phyloP scores from a whole-genome alignment of 2,329 filamentous ascomycete genomes.

The Cladophialophora bantiana region DNA sequence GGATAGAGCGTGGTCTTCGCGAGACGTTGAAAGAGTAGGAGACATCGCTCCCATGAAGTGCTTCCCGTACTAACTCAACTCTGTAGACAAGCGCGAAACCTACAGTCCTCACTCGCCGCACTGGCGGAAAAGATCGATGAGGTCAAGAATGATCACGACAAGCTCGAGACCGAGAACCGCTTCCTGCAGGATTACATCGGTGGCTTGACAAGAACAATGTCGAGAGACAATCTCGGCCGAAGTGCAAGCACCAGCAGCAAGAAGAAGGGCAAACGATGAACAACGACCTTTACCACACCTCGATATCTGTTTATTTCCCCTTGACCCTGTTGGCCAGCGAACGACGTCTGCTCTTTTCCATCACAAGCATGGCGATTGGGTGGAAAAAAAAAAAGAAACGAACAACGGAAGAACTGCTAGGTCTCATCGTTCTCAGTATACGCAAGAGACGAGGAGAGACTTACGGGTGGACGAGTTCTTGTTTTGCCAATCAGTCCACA shows the following conservation, averaged over 20 bases:
- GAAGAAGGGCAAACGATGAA: slow-evolving; percentile 38
- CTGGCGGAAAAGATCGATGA: slow-evolving; percentile 94
- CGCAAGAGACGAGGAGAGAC: slow-evolving; percentile 8
- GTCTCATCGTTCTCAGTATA: slow-evolving; percentile 18
- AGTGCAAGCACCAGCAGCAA: slow-evolving; percentile 37
- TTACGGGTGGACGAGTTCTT: slow-evolving; percentile 11
- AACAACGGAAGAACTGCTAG: not conserved
- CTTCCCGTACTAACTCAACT: slow-evolving; percentile 17
- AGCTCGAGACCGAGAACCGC: slow-evolving; percentile 94
- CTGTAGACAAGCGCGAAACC: slow-evolving; percentile 79
- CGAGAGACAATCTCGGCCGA: slow-evolving; percentile 56
- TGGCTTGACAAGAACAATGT: slow-evolving; percentile 81
- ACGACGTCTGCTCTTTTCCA: slow-evolving; percentile 1
- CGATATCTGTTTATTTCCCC: slow-evolving; percentile 18
- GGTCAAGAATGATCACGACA: slow-evolving; percentile 93
- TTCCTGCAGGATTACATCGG: slow-evolving; percentile 98
- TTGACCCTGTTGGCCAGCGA: slow-evolving; percentile 7
- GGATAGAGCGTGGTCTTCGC: slow-evolving; percentile 81
- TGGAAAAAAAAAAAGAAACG: slow-evolving; percentile 5
- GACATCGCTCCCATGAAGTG: slow-evolving; percentile 34
- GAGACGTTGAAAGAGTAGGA: slow-evolving; percentile 66
- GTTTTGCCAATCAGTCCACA: slow-evolving; percentile 18
- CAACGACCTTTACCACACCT: slow-evolving; percentile 21
- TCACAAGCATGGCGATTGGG: slow-evolving; percentile 20
- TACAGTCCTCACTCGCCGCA: slow-evolving; percentile 87